Evolutionary conservation across 805 yeast species (phyloP).

Genomic region (Candida sphagnicola): DNA sequence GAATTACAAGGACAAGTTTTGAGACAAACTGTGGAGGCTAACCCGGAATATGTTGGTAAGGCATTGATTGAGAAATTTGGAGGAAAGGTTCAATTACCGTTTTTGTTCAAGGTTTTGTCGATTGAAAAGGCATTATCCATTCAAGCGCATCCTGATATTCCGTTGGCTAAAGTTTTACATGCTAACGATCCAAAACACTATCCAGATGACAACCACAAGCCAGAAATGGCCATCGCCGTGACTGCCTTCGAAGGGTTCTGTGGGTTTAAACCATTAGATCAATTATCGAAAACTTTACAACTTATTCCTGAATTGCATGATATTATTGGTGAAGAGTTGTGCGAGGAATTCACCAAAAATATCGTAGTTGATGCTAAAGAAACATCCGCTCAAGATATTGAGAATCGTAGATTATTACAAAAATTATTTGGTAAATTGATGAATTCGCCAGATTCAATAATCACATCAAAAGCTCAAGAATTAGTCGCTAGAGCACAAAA

Average conservation of each 20-base stretch:
- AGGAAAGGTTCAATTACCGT: conserved; percentile 72
- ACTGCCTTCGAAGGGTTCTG: conserved; percentile 97
- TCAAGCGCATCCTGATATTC: conserved; percentile 97
- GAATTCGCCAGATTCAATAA: conserved; percentile 66
- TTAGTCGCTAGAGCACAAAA: conserved; percentile 63
- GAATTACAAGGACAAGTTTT: conserved; percentile 49
- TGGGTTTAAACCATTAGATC: conserved; percentile 88
- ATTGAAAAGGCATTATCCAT: conserved; percentile 90
- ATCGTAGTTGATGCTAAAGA: conserved; percentile 41
- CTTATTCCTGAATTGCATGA: conserved; percentile 73
- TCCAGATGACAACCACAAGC: conserved; percentile 98
- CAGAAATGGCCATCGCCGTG: conserved; percentile 99
- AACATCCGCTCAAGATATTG: conserved; percentile 51
- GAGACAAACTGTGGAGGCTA: conserved; percentile 58
- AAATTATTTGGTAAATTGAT: conserved; percentile 76
- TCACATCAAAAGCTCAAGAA: conserved; percentile 54
- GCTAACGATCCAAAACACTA: conserved; percentile 85
- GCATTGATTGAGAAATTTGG: conserved; percentile 63
- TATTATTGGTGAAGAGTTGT: conserved; percentile 62
- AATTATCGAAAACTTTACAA: conserved; percentile 64
- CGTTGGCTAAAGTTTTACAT: conserved; percentile 72
- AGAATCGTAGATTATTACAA: conserved; percentile 66
- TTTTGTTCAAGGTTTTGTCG: conserved; percentile 88
- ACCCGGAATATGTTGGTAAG: conserved; percentile 53
- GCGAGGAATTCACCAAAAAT: conserved; percentile 49